Conservation (phyloP, 2,329 filamentous ascomycete species). For the Penicillium paneum region DNA sequence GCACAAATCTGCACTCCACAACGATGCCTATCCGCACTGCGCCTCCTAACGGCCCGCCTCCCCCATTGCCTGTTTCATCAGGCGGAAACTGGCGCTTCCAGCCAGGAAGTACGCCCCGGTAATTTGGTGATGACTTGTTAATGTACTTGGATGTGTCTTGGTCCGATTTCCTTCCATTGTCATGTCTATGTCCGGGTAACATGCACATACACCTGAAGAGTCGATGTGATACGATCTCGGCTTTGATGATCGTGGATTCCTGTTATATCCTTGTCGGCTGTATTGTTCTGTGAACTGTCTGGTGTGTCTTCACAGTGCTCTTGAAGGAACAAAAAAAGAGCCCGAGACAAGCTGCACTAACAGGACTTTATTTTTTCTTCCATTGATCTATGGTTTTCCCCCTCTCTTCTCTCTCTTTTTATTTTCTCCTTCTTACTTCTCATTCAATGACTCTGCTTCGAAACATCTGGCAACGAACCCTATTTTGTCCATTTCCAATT, state of each 20-base stretch:
- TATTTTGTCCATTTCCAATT: slow-evolving; percentile 6
- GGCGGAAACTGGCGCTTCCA: slow-evolving; percentile 29
- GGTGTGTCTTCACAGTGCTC: background rate
- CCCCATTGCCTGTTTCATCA: slow-evolving; percentile 51
- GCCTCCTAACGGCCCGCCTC: slow-evolving; percentile 57
- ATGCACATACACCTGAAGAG: background rate
- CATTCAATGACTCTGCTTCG: slow-evolving; percentile 7
- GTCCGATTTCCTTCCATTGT: background rate
- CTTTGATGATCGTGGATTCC: background rate
- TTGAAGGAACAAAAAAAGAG: background rate
- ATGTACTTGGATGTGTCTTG: background rate
- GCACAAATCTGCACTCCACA: slow-evolving; percentile 49
- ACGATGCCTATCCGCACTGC: slow-evolving; percentile 63
- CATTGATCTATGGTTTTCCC: background rate
- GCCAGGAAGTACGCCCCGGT: slow-evolving; percentile 8
- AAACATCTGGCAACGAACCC: slow-evolving; percentile 12
- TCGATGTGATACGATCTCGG: background rate
- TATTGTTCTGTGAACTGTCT: background rate
- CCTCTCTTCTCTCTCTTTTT: background rate
- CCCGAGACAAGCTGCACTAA: background rate
- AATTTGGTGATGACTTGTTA: background rate
- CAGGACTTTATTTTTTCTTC: background rate
- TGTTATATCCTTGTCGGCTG: background rate
- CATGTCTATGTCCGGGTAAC: background rate
- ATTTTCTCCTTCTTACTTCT: background rate